These are phyloP conservation scores for Fusarium nygamai DNA, from an alignment of 2,329 filamentous ascomycete species.

Conservation along the genomic window DNA sequence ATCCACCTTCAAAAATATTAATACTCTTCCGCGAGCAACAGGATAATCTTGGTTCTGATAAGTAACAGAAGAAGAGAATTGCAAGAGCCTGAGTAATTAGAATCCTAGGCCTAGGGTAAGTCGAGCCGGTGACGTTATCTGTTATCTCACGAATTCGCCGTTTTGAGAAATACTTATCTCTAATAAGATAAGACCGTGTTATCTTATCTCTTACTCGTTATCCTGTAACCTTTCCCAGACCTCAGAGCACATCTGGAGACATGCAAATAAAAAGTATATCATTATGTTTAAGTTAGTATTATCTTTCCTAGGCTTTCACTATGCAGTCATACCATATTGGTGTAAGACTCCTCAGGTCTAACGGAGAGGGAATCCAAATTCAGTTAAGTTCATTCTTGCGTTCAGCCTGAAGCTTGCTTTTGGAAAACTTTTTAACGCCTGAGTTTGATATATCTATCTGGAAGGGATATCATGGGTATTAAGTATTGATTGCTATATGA, in stretches of 20 bases:
- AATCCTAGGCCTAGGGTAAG: background rate
- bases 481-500: rapidly evolving
- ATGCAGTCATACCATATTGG: background rate
- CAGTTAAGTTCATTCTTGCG: background rate
- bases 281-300: background rate
- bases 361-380: background rate
- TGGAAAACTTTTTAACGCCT: background rate
- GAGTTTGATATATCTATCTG: background rate
- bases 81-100: rapidly evolving
- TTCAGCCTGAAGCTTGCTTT: background rate
- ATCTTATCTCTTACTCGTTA: background rate
- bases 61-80: background rate
- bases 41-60: background rate
- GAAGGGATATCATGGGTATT: background rate
- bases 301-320: background rate
- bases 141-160: no score
- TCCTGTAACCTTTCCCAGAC: background rate
- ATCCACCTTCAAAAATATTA: rapidly evolving
- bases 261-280: background rate
- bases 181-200: rapidly evolving
- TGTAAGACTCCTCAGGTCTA: background rate
- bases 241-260: background rate
- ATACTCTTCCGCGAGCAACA: rapidly evolving
- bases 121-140: rapidly evolving
- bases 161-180: background rate